A percentile compares a stretch with the other conserved stretches of the same genome.
phyloP scores from a whole-genome alignment of 306 rosid species.

The Acacia crassicarpa region DNA sequence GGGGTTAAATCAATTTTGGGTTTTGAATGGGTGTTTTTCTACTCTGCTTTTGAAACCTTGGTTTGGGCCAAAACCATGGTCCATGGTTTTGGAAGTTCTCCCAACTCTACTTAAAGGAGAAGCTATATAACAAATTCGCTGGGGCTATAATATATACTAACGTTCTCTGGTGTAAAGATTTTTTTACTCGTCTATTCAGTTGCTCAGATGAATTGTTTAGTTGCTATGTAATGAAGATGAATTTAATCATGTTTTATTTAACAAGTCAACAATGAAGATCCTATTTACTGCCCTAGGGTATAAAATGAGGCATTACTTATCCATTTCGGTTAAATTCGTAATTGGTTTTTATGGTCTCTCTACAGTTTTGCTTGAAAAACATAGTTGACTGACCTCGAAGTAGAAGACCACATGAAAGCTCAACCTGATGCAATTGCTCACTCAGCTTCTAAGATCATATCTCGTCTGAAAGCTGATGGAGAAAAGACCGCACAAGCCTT shows the following conservation, averaged over 20 bases:
- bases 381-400: slow-evolving; percentile 52
- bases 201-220: neutral
- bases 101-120: neutral
- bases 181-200: neutral
- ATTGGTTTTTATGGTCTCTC: slow-evolving; percentile 15
- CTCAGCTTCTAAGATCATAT: slow-evolving; percentile 81
- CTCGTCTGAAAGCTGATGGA: slow-evolving; percentile 82
- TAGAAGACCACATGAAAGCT: slow-evolving; percentile 81
- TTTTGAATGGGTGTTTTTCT: no score
- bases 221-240: slow-evolving; percentile 1
- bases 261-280: neutral
- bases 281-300: neutral
- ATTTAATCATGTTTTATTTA: neutral
- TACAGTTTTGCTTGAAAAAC: slow-evolving; percentile 22
- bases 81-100: no score
- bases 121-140: neutral
- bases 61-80: no score
- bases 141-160: neutral
- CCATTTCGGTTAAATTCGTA: neutral
- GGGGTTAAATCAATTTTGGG: no score
- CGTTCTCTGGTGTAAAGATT: neutral
- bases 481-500: slow-evolving; percentile 85
- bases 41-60: no score
- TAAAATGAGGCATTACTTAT: slow-evolving; percentile 6
- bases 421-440: slow-evolving; percentile 89